Percentiles rank a stretch among this genome's conserved stretches.
phyloP scores from a whole-genome alignment of 163 green algal genomes.

The Chlorella variabilis region DNA sequence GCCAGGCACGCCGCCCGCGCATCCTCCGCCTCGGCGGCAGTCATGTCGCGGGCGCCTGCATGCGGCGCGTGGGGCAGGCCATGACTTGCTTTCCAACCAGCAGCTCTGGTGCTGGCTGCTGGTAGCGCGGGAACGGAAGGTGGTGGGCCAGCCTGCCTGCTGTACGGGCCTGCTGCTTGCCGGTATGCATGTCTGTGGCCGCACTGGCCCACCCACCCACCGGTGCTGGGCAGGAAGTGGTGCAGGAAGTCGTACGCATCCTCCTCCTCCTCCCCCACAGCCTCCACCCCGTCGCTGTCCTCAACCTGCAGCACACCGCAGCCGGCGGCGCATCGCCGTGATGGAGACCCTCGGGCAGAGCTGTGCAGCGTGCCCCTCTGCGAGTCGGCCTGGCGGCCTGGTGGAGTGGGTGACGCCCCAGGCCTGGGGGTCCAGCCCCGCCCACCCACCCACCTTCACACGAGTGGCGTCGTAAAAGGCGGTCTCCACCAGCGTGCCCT shows the following conservation, averaged over 20 bases:
- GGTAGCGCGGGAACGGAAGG: not conserved
- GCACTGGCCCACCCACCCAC: too few species aligned
- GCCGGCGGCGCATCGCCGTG: too few species aligned
- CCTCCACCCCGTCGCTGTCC: constrained; percentile 13
- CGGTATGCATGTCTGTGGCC: not conserved
- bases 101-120: too few species aligned
- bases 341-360: too few species aligned
- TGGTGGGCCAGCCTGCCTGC: not conserved
- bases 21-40: constrained; percentile 14
- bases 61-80: too few species aligned
- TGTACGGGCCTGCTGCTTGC: not conserved
- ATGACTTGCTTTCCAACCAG: too few species aligned
- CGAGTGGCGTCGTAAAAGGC: constrained; percentile 27
- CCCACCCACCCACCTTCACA: constrained; percentile 24
- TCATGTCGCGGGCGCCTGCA: constrained; percentile 30
- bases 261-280: not conserved
- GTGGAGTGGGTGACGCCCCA: too few species aligned
- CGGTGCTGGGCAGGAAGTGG: constrained; percentile 35
- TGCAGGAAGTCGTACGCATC: constrained; percentile 9
- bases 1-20: constrained; percentile 5
- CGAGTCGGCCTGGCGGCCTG: too few species aligned
- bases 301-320: constrained; percentile 24
- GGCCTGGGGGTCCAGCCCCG: too few species aligned
- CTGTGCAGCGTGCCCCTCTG: too few species aligned
- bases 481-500: constrained; percentile 8